A percentile compares a stretch with the other conserved stretches of the same genome.
Evolutionary conservation across 768 basidiomycete species (phyloP).

Genomic region (Phanerochaete carnosa): DNA sequence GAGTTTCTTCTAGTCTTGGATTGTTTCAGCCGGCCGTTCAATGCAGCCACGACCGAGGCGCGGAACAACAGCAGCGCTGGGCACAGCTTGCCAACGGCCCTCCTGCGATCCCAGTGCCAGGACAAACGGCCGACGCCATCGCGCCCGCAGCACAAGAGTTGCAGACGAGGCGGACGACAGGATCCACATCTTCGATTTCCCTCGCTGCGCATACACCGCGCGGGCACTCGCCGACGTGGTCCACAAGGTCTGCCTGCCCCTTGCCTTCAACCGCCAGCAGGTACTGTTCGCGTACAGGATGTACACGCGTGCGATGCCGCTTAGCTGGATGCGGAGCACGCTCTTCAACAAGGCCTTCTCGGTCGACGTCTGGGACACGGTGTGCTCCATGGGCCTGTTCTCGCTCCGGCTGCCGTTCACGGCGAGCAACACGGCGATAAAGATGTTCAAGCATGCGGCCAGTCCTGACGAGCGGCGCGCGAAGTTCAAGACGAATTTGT

Average conservation of each 20-base stretch:
- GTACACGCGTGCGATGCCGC: conserved; percentile 56
- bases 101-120: no score
- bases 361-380: conserved; percentile 73
- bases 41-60: no score
- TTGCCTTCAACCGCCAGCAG: conserved; percentile 68
- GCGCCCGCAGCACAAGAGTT: no score
- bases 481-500: conserved; percentile 14
- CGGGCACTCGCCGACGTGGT: conserved; percentile 76
- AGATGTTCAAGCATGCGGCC: conserved; percentile 33
- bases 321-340: conserved; percentile 60
- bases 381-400: conserved; percentile 50
- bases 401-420: conserved; percentile 48
- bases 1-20: no score
- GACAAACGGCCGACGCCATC: no score
- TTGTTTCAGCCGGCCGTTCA: no score
- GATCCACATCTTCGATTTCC: conserved; percentile 80
- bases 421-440: conserved; percentile 43
- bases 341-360: conserved; percentile 76
- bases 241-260: conserved; percentile 71
- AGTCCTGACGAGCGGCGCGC: conserved; percentile 29
- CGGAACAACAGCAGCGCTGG: no score
- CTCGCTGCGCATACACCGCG: conserved; percentile 69
- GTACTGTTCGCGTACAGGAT: conserved; percentile 78
- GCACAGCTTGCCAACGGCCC: no score
- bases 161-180: conserved; percentile 67